Percentiles rank a stretch among this genome's conserved stretches.
Conservation (phyloP, 176 grass and related monocot species). For the Oropetium thomaeum region DNA sequence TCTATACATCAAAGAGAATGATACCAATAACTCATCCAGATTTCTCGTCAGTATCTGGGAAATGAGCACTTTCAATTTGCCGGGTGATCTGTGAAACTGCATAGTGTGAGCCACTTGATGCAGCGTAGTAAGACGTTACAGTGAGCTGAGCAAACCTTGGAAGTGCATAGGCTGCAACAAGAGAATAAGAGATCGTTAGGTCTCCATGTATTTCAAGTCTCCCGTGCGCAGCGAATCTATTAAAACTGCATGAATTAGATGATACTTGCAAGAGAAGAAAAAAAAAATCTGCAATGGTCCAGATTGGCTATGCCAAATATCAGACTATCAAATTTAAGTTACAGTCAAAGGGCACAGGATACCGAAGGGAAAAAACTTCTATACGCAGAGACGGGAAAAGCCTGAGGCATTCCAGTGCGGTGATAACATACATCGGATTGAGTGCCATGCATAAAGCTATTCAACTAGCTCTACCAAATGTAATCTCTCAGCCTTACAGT, state of each 20-base stretch:
- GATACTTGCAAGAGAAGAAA: background rate
- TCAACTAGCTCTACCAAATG: background rate
- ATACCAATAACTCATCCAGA: slow-evolving; percentile 31
- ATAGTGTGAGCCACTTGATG: slow-evolving; percentile 74
- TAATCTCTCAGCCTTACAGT: background rate
- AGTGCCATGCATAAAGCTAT: background rate
- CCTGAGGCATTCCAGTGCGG: background rate
- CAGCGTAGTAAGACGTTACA: slow-evolving; percentile 75
- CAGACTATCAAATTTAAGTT: background rate
- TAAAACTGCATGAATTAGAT: background rate
- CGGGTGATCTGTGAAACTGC: slow-evolving; percentile 73
- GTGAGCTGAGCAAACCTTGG: slow-evolving; percentile 86
- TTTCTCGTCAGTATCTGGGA: slow-evolving; percentile 36
- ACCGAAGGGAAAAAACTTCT: background rate
- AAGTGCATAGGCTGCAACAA: slow-evolving; percentile 60
- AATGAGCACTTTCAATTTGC: slow-evolving; percentile 56
- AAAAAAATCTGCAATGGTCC: background rate
- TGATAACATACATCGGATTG: background rate
- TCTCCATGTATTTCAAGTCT: background rate
- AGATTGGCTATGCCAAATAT: background rate
- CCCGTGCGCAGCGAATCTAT: background rate
- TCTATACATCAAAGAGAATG: background rate
- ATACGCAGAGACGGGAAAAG: background rate
- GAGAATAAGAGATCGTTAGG: slow-evolving; percentile 4
- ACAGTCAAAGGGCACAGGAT: background rate